A percentile compares a stretch with the other conserved stretches of the same genome.
Conservation (phyloP, 2,329 filamentous ascomycete genomes). For the Aspergillus cejpii region DNA sequence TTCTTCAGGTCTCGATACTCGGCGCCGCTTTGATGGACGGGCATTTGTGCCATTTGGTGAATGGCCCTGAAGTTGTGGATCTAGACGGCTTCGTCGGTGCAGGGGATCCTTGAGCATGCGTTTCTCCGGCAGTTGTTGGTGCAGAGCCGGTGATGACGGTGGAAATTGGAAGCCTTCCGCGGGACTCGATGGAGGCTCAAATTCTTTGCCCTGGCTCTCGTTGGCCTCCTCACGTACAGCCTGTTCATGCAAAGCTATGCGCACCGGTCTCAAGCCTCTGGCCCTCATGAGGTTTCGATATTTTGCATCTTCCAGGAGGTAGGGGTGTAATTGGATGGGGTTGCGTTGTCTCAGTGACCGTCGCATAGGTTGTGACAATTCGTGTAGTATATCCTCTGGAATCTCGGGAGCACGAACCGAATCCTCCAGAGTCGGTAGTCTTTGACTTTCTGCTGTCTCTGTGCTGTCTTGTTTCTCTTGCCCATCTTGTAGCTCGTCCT, state of each 20-base stretch:
- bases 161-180: slow-evolving; percentile 27
- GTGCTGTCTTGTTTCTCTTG: not conserved
- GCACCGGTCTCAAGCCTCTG: slow-evolving; percentile 41
- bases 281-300: slow-evolving; percentile 39
- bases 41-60: slow-evolving; percentile 5
- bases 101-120: not conserved
- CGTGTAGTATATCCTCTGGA: slow-evolving; percentile 22
- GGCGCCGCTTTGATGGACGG: slow-evolving; percentile 33
- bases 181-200: slow-evolving; percentile 29
- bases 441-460: not conserved
- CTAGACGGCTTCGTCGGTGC: not conserved
- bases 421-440: slow-evolving; percentile 10
- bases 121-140: slow-evolving; percentile 1
- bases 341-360: slow-evolving; percentile 41
- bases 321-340: slow-evolving; percentile 46
- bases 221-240: slow-evolving; percentile 16
- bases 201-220: slow-evolving; percentile 30
- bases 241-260: slow-evolving; percentile 20
- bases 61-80: slow-evolving; percentile 2
- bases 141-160: slow-evolving; percentile 22
- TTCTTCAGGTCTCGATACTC: slow-evolving; percentile 22
- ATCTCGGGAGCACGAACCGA: slow-evolving; percentile 21
- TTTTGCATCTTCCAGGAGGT: slow-evolving; percentile 41
- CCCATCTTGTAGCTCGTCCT: not conserved
- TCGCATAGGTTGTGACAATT: slow-evolving; percentile 23